phyloP scores from a whole-genome alignment of 108 stramenopile species.

The Nitzschia inconspicua region DNA sequence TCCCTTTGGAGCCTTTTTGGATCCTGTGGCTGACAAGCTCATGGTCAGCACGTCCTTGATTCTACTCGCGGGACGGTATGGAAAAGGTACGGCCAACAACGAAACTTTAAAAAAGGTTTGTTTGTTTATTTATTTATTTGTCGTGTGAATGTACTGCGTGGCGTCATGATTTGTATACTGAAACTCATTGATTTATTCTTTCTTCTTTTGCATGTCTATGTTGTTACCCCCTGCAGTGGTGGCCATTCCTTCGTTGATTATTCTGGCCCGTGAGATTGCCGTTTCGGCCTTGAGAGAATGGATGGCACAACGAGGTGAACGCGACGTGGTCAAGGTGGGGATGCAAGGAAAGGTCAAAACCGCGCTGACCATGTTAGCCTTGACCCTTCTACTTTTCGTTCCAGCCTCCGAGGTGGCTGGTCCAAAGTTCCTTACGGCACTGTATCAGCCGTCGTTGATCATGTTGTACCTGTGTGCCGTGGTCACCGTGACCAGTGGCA shows the following conservation, averaged over 20 bases:
- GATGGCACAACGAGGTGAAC: constrained; percentile 84
- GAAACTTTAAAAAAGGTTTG: too few species aligned
- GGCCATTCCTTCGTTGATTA: constrained; percentile 77
- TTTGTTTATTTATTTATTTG: too few species aligned
- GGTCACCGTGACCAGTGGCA: constrained; percentile 82
- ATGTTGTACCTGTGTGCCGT: constrained; percentile 67
- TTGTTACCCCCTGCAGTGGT: too few species aligned
- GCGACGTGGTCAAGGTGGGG: constrained; percentile 87
- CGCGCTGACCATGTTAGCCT: constrained; percentile 73
- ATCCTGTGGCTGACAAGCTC: constrained; percentile 97
- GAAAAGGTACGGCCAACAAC: too few species aligned
- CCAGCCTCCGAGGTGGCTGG: constrained; percentile 32
- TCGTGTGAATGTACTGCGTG: too few species aligned
- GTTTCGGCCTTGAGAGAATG: constrained; percentile 93
- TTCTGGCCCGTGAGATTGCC: constrained; percentile 86
- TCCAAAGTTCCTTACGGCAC: constrained; percentile 2
- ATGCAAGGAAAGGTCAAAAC: constrained; percentile 87
- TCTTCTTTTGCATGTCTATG: too few species aligned
- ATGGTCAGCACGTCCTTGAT: constrained; percentile 91
- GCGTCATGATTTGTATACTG: too few species aligned
- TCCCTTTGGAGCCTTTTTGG: constrained; percentile 91
- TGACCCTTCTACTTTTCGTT: constrained; percentile 60
- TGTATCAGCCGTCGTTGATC: constrained; percentile 37
- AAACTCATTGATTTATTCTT: too few species aligned
- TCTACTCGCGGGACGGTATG: constrained; percentile 75